Percentiles rank a stretch among this genome's conserved stretches.
Conservation (phyloP, 2,329 filamentous ascomycete species). For the Didymella segeticola region DNA sequence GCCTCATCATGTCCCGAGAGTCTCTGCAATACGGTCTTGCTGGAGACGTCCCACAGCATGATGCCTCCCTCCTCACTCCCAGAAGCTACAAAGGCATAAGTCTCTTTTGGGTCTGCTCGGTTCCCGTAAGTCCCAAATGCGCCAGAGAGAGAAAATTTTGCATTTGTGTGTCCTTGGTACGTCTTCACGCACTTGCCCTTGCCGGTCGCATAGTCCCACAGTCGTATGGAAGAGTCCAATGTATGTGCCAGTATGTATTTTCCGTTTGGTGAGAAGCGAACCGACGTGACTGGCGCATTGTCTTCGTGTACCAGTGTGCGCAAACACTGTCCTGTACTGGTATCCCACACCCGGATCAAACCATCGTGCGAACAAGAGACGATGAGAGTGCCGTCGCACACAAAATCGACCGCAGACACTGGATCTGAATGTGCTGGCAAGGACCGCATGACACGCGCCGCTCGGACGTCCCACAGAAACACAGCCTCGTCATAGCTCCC, state of each 20-base stretch:
- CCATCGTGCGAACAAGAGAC: slow-evolving; percentile 92
- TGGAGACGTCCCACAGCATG: slow-evolving; percentile 85
- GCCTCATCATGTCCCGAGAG: slow-evolving; percentile 63
- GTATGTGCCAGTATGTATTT: slow-evolving; percentile 92
- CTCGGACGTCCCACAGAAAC: slow-evolving; percentile 94
- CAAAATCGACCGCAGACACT: slow-evolving; percentile 91
- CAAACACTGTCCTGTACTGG: slow-evolving; percentile 90
- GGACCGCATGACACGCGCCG: slow-evolving; percentile 84
- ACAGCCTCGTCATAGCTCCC: slow-evolving; percentile 98
- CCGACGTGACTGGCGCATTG: slow-evolving; percentile 85
- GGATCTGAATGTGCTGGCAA: slow-evolving; percentile 95
- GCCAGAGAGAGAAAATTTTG: slow-evolving; percentile 82
- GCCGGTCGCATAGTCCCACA: slow-evolving; percentile 95
- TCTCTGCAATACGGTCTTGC: slow-evolving; percentile 79
- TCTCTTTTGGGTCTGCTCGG: slow-evolving; percentile 26
- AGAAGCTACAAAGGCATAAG: slow-evolving; percentile 72
- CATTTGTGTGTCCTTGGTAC: slow-evolving; percentile 90
- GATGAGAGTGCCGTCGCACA: slow-evolving; percentile 88
- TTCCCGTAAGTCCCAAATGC: slow-evolving; percentile 74
- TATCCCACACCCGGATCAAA: slow-evolving; percentile 83
- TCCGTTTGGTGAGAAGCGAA: slow-evolving; percentile 93
- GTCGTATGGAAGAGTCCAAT: slow-evolving; percentile 83
- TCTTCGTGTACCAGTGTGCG: slow-evolving; percentile 96
- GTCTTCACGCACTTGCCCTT: slow-evolving; percentile 93
- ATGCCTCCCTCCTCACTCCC: slow-evolving; percentile 89